These are phyloP conservation scores for Suillus placidus DNA, from an alignment of 768 basidiomycete species.

Conservation along the genomic window DNA sequence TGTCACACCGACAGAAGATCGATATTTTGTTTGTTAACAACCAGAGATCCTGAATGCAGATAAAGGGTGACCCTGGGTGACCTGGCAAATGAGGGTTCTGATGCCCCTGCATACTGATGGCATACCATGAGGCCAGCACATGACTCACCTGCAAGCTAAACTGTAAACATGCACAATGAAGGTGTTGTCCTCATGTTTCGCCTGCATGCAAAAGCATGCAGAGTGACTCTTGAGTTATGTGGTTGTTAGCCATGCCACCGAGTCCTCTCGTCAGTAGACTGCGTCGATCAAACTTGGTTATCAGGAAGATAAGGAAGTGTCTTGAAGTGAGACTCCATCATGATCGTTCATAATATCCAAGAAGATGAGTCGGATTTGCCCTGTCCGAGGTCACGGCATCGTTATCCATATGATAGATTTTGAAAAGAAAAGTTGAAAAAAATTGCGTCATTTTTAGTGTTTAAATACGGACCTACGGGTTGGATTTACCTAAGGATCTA, in stretches of 20 bases:
- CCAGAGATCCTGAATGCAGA: background rate
- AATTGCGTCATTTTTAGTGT: conserved; percentile 3
- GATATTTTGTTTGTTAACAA: background rate
- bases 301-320: background rate
- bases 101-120: background rate
- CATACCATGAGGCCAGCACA: conserved; percentile 4
- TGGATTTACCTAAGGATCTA: conserved; percentile 1
- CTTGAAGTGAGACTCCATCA: background rate
- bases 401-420: background rate
- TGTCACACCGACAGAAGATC: background rate
- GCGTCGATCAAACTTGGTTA: background rate
- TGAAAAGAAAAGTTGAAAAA: background rate
- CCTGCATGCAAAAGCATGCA: background rate
- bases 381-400: background rate
- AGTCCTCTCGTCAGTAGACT: background rate
- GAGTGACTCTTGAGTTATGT: background rate
- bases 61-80: background rate
- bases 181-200: background rate
- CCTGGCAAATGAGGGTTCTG: background rate
- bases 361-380: background rate
- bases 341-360: background rate
- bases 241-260: background rate
- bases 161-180: background rate
- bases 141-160: background rate
- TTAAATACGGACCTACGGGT: background rate